These are phyloP conservation scores for Solanum neorickii DNA, from an alignment of 257 asterid genomes.

Conservation along the genomic window DNA sequence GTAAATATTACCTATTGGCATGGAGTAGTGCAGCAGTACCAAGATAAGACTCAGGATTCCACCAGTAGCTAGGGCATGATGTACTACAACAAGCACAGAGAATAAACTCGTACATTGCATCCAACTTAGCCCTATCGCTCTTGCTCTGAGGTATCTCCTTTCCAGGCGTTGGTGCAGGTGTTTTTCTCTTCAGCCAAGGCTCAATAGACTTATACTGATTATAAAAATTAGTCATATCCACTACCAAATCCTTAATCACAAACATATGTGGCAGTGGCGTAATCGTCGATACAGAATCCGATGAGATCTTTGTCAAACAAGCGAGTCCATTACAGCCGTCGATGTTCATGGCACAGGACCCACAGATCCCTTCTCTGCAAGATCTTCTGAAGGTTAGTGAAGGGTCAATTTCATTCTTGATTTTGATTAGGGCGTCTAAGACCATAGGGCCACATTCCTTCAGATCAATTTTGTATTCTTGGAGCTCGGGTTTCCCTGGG, in stretches of 20 bases:
- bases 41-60: conserved; percentile 92
- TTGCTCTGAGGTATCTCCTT: conserved; percentile 76
- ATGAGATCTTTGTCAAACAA: conserved; percentile 59
- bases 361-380: conserved; percentile 96
- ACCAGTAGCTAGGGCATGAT: conserved; percentile 94
- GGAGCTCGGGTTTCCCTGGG: conserved; percentile 42
- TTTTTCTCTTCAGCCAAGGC: conserved; percentile 90
- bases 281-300: conserved; percentile 36
- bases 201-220: conserved; percentile 88
- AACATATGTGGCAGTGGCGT: conserved; percentile 94
- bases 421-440: conserved; percentile 72
- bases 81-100: conserved; percentile 94
- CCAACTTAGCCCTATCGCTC: conserved; percentile 72
- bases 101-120: conserved; percentile 93
- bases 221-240: conserved; percentile 83
- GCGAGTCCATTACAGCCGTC: conserved; percentile 74
- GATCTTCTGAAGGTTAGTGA: conserved; percentile 80
- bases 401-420: conserved; percentile 83
- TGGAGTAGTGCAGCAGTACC: conserved; percentile 96
- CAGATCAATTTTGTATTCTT: conserved; percentile 53
- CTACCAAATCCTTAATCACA: conserved; percentile 86
- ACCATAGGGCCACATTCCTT: conserved; percentile 88
- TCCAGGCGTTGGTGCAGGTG: conserved; percentile 38
- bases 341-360: conserved; percentile 94
- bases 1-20: conserved; percentile 53